Evolutionary conservation across 495 filamentous ascomycete genomes (phyloP).

Genomic region (Penicillium maclennaniae): DNA sequence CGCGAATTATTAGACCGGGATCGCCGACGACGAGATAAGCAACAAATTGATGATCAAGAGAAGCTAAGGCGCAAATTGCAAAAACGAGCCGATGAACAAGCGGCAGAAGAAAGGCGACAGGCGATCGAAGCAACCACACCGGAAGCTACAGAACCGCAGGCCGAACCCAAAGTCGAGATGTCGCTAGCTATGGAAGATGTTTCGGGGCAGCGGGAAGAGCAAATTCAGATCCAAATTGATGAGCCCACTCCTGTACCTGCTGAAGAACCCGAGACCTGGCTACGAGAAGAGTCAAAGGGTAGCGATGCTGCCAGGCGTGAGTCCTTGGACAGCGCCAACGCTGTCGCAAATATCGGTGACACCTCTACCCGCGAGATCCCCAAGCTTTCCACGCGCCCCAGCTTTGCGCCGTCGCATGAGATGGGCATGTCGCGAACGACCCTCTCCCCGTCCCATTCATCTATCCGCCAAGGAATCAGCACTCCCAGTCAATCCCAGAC

Average conservation of each 20-base stretch:
- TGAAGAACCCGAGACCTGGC: slow-evolving; percentile 30
- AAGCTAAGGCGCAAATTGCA: slow-evolving; percentile 64
- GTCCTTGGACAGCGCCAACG: slow-evolving; percentile 34
- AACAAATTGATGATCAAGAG: slow-evolving; percentile 67
- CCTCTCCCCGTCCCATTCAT: slow-evolving; percentile 55
- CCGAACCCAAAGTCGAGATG: not conserved
- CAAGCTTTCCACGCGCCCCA: slow-evolving; percentile 28
- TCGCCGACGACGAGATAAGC: slow-evolving; percentile 69
- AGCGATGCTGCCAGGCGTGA: slow-evolving; percentile 20
- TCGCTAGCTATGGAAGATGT: not conserved
- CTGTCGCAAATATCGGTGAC: slow-evolving; percentile 38
- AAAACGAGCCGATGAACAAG: slow-evolving; percentile 65
- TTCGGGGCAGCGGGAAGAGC: not conserved
- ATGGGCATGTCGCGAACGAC: slow-evolving; percentile 50
- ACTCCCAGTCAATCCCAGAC: slow-evolving; percentile 54
- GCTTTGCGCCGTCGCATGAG: slow-evolving; percentile 41
- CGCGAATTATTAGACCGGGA: slow-evolving; percentile 84
- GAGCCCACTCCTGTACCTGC: slow-evolving; percentile 2
- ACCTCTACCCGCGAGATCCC: slow-evolving; percentile 32
- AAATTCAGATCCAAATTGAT: not conserved
- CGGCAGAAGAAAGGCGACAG: slow-evolving; percentile 28
- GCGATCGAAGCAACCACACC: slow-evolving; percentile 24
- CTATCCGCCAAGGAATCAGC: slow-evolving; percentile 45
- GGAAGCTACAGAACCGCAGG: slow-evolving; percentile 1
- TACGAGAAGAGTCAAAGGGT: slow-evolving; percentile 30